Conservation (phyloP, 768 basidiomycete species). For the Amanita thiersii region DNA sequence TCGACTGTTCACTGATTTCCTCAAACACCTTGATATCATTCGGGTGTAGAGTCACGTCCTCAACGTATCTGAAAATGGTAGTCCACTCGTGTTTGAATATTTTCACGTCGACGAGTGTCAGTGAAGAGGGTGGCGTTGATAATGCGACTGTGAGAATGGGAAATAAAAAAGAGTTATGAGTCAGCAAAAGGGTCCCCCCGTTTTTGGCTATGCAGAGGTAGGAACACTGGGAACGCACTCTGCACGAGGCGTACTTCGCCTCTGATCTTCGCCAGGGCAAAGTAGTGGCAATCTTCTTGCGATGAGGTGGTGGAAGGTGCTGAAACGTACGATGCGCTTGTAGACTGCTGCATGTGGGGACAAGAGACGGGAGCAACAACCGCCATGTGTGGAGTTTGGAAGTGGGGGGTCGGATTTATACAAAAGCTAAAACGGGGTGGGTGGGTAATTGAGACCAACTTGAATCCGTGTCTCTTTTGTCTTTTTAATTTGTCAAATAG, state of each 20-base stretch:
- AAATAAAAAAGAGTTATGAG: constrained; percentile 1
- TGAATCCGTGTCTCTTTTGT: neutral
- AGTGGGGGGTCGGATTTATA: neutral
- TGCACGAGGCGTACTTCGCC: constrained; percentile 55
- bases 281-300: constrained; percentile 22
- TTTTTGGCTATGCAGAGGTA: too few relatives aligned
- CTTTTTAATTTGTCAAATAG: neutral
- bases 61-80: constrained; percentile 51
- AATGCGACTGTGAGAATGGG: constrained; percentile 30
- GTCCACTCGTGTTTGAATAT: constrained; percentile 55
- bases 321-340: constrained; percentile 22
- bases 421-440: neutral
- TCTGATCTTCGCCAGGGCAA: constrained; percentile 52
- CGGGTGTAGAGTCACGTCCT: constrained; percentile 38
- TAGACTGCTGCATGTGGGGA: neutral
- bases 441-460: neutral
- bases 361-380: neutral
- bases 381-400: neutral
- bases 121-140: constrained; percentile 32
- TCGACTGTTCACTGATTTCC: constrained; percentile 35
- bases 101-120: constrained; percentile 41
- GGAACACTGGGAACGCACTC: constrained; percentile 50
- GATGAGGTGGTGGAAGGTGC: constrained; percentile 10
- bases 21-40: constrained; percentile 44
- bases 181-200: too few relatives aligned